Conservation (phyloP, 192 early-diverging fungal species). For the Coemansia sp. region DNA sequence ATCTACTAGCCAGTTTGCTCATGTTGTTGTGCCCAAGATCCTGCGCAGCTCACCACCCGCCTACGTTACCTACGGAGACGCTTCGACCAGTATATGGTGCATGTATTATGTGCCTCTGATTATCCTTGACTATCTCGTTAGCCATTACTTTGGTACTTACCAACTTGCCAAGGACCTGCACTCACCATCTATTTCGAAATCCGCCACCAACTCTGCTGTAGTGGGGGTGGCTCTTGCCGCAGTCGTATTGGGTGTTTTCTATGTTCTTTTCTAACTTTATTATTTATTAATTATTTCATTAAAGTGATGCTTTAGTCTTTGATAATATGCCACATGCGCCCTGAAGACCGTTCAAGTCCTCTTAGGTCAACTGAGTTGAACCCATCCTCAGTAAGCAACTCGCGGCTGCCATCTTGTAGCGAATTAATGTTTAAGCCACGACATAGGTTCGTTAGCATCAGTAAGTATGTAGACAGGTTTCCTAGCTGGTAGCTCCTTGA, state of each 20-base stretch:
- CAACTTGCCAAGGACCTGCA: constrained; percentile 20
- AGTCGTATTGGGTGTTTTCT: neutral
- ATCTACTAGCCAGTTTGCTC: constrained; percentile 62
- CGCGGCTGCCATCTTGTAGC: no score
- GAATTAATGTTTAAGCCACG: no score
- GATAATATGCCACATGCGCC: no score
- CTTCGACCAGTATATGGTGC: constrained; percentile 36
- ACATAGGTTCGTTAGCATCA: no score
- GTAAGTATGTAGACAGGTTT: no score
- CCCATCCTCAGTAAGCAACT: no score
- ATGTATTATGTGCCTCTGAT: constrained; percentile 58
- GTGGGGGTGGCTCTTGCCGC: neutral
- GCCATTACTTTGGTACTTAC: constrained; percentile 47
- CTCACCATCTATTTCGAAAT: neutral
- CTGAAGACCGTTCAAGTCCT: no score
- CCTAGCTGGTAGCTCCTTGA: no score
- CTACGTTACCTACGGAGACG: constrained; percentile 65
- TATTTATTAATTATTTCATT: no score
- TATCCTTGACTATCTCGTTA: constrained; percentile 54
- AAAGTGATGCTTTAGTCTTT: no score
- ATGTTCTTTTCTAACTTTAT: neutral
- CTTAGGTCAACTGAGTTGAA: no score
- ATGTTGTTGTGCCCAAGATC: constrained; percentile 54
- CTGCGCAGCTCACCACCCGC: constrained; percentile 44
- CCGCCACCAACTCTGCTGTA: neutral